A percentile compares a stretch with the other conserved stretches of the same genome.
Conservation (phyloP, 1,284 basidiomycete species). For the Tilletia caries region DNA sequence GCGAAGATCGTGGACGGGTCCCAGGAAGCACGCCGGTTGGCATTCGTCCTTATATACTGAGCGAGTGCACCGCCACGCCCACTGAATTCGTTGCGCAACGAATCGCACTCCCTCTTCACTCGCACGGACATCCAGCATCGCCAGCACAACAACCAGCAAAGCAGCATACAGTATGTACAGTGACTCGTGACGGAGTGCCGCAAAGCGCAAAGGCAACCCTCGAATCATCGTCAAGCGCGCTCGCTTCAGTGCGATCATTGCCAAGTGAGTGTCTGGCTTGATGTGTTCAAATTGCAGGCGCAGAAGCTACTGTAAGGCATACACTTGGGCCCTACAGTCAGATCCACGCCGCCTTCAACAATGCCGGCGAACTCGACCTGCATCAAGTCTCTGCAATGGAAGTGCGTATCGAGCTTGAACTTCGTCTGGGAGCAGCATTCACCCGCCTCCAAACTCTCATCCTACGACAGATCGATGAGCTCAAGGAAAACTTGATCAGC, state of each 20-base stretch:
- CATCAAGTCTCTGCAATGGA: constrained; percentile 85
- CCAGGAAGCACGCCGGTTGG: constrained; percentile 25
- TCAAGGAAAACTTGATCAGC: constrained; percentile 61
- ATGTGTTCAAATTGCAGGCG: neutral
- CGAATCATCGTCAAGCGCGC: constrained; percentile 77
- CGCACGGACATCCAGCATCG: too few species aligned
- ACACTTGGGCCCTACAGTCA: constrained; percentile 66
- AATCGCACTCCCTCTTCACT: too few species aligned
- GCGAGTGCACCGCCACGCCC: neutral
- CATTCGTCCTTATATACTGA: neutral
- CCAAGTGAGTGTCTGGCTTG: constrained; percentile 66
- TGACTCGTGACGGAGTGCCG: constrained; percentile 73
- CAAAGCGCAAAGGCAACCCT: constrained; percentile 66
- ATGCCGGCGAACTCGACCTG: constrained; percentile 80
- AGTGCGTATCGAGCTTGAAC: constrained; percentile 80
- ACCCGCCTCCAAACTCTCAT: constrained; percentile 81
- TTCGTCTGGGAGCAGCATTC: constrained; percentile 89
- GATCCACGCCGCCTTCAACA: constrained; percentile 86
- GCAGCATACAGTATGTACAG: too few species aligned
- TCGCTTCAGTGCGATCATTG: constrained; percentile 92
- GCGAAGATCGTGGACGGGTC: constrained; percentile 7
- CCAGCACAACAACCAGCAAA: too few species aligned
- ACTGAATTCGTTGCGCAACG: neutral
- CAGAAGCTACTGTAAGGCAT: neutral
- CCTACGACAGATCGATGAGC: constrained; percentile 68